phyloP scores from a whole-genome alignment of 2,329 filamentous ascomycete genomes.

The Neonectria sp. region DNA sequence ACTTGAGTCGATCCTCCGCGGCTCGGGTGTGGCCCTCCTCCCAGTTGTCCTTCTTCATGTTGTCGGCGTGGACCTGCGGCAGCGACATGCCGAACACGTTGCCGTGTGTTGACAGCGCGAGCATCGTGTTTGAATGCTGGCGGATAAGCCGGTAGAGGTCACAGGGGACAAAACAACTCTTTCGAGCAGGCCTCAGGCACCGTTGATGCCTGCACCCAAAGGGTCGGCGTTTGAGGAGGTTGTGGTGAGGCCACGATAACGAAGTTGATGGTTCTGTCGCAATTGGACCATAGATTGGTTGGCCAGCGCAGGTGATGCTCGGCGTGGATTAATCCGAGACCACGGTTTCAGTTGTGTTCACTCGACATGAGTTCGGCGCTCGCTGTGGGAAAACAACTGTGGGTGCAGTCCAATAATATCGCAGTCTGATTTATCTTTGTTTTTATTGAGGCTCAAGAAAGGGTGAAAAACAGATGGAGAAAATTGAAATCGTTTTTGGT shows the following conservation, averaged over 20 bases:
- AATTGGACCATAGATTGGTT: neutral
- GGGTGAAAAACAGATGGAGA: neutral
- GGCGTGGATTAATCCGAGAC: constrained; percentile 3
- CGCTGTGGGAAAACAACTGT: neutral
- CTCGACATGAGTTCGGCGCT: neutral
- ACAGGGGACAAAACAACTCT: too few species aligned
- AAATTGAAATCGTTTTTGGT: too few species aligned
- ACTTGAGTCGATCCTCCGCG: constrained; percentile 41
- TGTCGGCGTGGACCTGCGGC: constrained; percentile 33
- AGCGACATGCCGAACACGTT: constrained; percentile 31
- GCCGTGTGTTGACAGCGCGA: constrained; percentile 8
- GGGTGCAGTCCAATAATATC: neutral
- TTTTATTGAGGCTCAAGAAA: neutral
- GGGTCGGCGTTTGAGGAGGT: neutral
- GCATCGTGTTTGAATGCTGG: neutral
- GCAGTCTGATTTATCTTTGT: neutral
- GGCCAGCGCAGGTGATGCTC: neutral
- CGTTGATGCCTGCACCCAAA: neutral
- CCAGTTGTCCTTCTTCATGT: constrained; percentile 45
- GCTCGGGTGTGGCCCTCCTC: constrained; percentile 47
- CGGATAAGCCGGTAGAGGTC: neutral
- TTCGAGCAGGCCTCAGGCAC: too few species aligned
- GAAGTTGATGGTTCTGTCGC: neutral
- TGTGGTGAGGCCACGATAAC: neutral
- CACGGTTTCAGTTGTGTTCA: neutral